A percentile compares a stretch with the other conserved stretches of the same genome.
These are phyloP conservation scores for Adansonia gregorii DNA, from an alignment of 441 rosid species.

Conservation along the genomic window DNA sequence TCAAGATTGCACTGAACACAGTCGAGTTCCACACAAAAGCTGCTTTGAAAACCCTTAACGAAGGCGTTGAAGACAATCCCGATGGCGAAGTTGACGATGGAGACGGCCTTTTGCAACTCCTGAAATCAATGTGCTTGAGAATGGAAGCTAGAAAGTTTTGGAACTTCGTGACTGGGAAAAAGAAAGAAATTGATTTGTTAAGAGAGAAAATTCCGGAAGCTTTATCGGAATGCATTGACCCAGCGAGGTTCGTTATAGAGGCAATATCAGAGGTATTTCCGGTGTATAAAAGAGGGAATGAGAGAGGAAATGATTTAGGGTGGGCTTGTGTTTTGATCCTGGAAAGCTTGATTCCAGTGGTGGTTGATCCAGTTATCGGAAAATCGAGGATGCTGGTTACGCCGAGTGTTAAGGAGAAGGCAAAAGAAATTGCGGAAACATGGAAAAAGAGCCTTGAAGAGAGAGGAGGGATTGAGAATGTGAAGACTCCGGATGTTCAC, in stretches of 20 bases:
- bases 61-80: slow-evolving; percentile 43
- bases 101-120: slow-evolving; percentile 56
- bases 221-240: slow-evolving; percentile 78
- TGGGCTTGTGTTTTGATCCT: slow-evolving; percentile 93
- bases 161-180: slow-evolving; percentile 70
- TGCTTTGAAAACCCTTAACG: slow-evolving; percentile 49
- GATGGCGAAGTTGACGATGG: slow-evolving; percentile 84
- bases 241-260: slow-evolving; percentile 77
- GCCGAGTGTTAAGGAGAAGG: slow-evolving; percentile 65
- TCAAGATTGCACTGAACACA: slow-evolving; percentile 69
- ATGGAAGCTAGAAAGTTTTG: slow-evolving; percentile 83
- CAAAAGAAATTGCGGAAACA: slow-evolving; percentile 78
- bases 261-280: slow-evolving; percentile 94
- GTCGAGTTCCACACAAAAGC: slow-evolving; percentile 59
- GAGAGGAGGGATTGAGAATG: slow-evolving; percentile 87
- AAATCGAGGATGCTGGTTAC: slow-evolving; percentile 77
- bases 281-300: slow-evolving; percentile 65
- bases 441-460: slow-evolving; percentile 92
- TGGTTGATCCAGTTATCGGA: slow-evolving; percentile 86
- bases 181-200: slow-evolving; percentile 77
- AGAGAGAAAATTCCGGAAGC: slow-evolving; percentile 71
- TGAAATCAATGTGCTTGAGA: slow-evolving; percentile 63
- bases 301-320: slow-evolving; percentile 68
- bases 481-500: slow-evolving; percentile 94
- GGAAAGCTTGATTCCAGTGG: slow-evolving; percentile 83